A percentile compares a stretch with the other conserved stretches of the same genome.
phyloP scores from a whole-genome alignment of 495 filamentous ascomycete species.

The Podospora pseudocomata region DNA sequence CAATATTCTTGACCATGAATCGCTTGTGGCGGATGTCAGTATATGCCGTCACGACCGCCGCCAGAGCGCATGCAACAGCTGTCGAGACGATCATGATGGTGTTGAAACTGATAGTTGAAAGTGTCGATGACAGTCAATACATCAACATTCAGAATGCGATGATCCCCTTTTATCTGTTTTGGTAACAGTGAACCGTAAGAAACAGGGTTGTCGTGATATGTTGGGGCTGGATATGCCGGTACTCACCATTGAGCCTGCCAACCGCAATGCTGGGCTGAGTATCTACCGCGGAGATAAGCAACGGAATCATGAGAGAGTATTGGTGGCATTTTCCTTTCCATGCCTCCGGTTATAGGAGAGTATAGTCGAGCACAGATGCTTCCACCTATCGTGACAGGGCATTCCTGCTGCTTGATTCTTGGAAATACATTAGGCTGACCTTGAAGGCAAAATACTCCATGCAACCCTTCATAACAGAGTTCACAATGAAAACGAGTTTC shows the following conservation, averaged over 20 bases:
- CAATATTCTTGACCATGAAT: constrained; percentile 40
- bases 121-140: background rate
- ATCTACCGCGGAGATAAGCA: background rate
- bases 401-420: background rate
- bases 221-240: background rate
- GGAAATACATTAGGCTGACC: constrained; percentile 1
- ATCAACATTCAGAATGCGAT: background rate
- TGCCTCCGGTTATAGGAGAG: background rate
- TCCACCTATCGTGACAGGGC: background rate
- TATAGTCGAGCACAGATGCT: background rate
- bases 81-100: background rate
- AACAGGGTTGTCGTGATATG: background rate
- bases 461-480: background rate
- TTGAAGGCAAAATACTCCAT: background rate
- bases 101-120: background rate
- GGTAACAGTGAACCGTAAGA: too few species aligned
- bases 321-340: background rate
- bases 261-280: background rate
- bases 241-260: background rate
- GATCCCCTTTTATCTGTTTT: background rate
- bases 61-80: constrained; percentile 4
- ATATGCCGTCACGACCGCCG: constrained; percentile 23
- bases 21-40: constrained; percentile 38
- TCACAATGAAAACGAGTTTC: background rate
- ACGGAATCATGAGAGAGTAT: background rate